Evolutionary conservation across 2,329 filamentous ascomycete genomes (phyloP).

Genomic region (Xylaria sp.): DNA sequence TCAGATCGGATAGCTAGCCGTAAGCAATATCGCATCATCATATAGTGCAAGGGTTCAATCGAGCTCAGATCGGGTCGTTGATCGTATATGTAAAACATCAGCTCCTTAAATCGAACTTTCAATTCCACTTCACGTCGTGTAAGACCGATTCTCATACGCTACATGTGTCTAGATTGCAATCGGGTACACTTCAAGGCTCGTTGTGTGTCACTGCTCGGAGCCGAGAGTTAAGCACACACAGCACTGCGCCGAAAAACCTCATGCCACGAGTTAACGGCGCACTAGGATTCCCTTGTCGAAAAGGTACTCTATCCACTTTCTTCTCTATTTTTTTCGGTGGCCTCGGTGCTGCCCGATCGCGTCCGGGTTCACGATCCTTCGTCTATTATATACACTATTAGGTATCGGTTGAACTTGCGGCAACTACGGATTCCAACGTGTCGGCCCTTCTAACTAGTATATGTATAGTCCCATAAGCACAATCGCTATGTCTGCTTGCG

Average conservation of each 20-base stretch:
- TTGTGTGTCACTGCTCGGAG: not conserved
- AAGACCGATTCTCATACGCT: too few relatives aligned
- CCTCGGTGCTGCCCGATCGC: slow-evolving; percentile 12
- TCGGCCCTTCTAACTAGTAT: not conserved
- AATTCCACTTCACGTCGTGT: not conserved
- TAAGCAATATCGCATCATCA: slow-evolving; percentile 1
- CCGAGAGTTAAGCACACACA: not conserved
- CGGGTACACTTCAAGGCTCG: too few relatives aligned
- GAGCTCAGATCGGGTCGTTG: not conserved
- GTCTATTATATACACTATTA: not conserved
- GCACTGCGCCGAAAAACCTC: not conserved
- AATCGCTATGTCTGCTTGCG: not conserved
- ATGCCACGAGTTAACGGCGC: not conserved
- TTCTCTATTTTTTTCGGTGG: not conserved
- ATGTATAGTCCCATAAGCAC: not conserved
- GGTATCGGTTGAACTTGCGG: not conserved
- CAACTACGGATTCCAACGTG: not conserved
- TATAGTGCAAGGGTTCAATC: not conserved
- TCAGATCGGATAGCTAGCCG: not conserved
- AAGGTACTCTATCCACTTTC: slow-evolving; percentile 2
- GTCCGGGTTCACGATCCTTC: slow-evolving; percentile 27
- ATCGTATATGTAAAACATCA: not conserved
- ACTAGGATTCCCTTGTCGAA: slow-evolving; percentile 3
- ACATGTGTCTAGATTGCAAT: too few relatives aligned
- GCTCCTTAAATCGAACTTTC: not conserved